Evolutionary conservation across 176 grass and related monocot genomes (phyloP), one percentile per base, ranked within the genome.

Genomic region (Elymus sibiricus): DNA sequence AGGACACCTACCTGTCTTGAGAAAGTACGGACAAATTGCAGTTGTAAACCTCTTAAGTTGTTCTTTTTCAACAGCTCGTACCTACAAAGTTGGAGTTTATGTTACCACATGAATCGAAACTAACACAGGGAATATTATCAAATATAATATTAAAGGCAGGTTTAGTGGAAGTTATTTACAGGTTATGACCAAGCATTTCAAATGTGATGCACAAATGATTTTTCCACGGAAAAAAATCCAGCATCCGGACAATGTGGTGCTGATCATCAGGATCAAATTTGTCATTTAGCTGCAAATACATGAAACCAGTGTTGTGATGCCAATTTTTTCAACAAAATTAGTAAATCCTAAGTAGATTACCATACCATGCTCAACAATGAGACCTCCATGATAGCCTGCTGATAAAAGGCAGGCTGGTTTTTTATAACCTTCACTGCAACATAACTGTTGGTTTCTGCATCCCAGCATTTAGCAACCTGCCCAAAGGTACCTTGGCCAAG

Each of bases 401-500:
- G 94, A 88, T 92, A 96, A 89, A 94, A 99, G 77, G 97, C 97
- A 80, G 97, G 94, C 74, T 97, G 94, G 19, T 99, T 99, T 89
- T 99, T 99, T 84, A 99, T 99, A 80, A 99, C 92, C 67, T 99
- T 99, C 28, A 99, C 94, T 51, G 97, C 97, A 89, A 96, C 82
- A 86, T 91, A 94, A 79, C 7, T 86, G 82, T 87, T 91, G 75
- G 92, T 90, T 82, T 97, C 89, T 64, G 85, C 71, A 91, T 91
- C 90, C 94, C 94, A 99, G 92, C 97, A 97, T 87, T 96, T 96
- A 11, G 88, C 94, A 79, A 99, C 97, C 65, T 99, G 97, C 79
- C 97, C 97, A 70, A 99, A 99, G 25, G 97, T 96, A 86, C 97
- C 97, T 94, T 99, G 97, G 42, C 97, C 97, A 64, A 99, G 97